Conservation (phyloP, 1,139 yeast species). For the Candida tetrigidarum region DNA sequence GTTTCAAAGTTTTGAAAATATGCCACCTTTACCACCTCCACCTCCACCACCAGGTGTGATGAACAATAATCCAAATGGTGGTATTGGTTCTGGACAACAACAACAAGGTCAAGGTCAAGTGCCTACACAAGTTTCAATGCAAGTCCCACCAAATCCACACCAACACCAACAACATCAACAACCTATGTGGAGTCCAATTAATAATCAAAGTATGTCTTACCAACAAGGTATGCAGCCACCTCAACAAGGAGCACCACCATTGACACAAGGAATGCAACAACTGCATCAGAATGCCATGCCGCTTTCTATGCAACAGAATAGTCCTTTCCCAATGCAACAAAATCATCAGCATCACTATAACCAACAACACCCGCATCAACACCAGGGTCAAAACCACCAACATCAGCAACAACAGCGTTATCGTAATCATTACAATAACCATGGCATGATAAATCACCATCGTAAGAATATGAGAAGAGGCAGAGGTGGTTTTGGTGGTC, state of each 20-base stretch:
- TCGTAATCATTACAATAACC: slow-evolving; percentile 17
- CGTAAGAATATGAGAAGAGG: slow-evolving; percentile 29
- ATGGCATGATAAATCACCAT: slow-evolving; percentile 43
- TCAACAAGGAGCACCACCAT: not conserved
- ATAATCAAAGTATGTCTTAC: slow-evolving; percentile 7
- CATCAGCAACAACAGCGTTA: slow-evolving; percentile 10
- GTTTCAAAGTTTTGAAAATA: slow-evolving; percentile 14
- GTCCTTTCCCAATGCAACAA: slow-evolving; percentile 12
- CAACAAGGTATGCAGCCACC: slow-evolving; percentile 2
- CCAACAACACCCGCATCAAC: no score
- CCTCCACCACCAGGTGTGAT: not conserved
- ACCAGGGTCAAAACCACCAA: no score
- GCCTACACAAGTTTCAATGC: no score
- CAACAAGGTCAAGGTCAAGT: not conserved
- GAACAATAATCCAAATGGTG: not conserved
- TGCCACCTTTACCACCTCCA: slow-evolving; percentile 6
- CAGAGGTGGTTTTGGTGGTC: no score
- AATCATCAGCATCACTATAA: slow-evolving; percentile 14
- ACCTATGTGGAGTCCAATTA: slow-evolving; percentile 20
- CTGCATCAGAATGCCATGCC: not conserved
- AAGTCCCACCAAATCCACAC: not conserved
- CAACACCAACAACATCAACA: slow-evolving; percentile 6
- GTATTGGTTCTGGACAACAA: not conserved
- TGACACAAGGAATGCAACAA: slow-evolving; percentile 1
- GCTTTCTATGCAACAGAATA: slow-evolving; percentile 1